A percentile compares a stretch with the other conserved stretches of the same genome.
These are phyloP conservation scores for Spinellus fusiger DNA, from an alignment of 192 early-diverging fungal species.

Conservation along the genomic window DNA sequence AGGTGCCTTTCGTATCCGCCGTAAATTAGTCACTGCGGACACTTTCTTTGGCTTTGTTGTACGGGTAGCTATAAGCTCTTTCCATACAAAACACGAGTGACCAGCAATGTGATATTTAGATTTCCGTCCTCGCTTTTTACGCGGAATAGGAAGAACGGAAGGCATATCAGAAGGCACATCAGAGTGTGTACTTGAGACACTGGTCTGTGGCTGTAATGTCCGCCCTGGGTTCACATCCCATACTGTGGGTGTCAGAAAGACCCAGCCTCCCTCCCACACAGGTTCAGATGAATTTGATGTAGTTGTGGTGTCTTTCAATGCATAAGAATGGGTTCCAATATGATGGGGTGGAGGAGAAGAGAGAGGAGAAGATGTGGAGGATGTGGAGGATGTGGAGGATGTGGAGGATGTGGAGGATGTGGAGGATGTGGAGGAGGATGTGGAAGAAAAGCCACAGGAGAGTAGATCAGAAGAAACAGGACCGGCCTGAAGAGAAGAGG, in stretches of 20 bases:
- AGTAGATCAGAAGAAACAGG: too few relatives aligned
- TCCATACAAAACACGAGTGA: constrained; percentile 29
- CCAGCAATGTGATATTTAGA: constrained; percentile 25
- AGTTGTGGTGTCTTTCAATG: too few relatives aligned
- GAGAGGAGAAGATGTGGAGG: too few relatives aligned
- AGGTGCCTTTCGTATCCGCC: background rate
- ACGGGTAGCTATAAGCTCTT: constrained; percentile 17
- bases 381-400: too few relatives aligned
- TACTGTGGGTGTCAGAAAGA: constrained; percentile 20
- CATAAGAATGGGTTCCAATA: too few relatives aligned
- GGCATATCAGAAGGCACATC: background rate
- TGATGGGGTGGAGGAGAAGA: too few relatives aligned
- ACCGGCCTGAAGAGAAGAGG: background rate
- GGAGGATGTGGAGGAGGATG: too few relatives aligned
- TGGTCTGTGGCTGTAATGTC: background rate
- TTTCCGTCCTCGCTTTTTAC: constrained; percentile 28
- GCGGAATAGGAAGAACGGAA: constrained; percentile 4
- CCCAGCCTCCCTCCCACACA: constrained; percentile 17
- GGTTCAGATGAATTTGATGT: constrained; percentile 14
- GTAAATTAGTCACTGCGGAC: background rate
- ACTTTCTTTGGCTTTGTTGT: background rate
- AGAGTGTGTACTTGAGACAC: background rate
- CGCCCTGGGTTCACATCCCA: constrained; percentile 18
- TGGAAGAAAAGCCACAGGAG: too few relatives aligned
- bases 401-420: too few relatives aligned